Conservation (phyloP, 2,329 filamentous ascomycete species). For the Fusarium cyanostomum region DNA sequence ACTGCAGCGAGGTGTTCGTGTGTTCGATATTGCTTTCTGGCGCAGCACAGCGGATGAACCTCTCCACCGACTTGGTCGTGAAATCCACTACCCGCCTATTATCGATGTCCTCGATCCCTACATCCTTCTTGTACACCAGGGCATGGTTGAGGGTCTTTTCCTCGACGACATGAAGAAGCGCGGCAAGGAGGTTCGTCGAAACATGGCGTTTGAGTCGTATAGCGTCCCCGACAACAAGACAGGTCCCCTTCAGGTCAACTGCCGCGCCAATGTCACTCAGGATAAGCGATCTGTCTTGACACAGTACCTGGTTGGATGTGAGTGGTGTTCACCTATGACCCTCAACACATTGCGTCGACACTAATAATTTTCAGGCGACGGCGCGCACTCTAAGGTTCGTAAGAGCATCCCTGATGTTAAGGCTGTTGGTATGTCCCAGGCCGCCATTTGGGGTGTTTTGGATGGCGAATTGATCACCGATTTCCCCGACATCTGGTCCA, state of each 20-base stretch:
- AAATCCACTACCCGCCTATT: constrained; percentile 73
- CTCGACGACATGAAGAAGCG: constrained; percentile 74
- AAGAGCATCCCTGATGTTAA: constrained; percentile 68
- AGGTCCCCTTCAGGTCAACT: constrained; percentile 61
- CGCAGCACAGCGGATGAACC: constrained; percentile 60
- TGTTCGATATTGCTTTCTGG: constrained; percentile 82
- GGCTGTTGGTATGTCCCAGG: constrained; percentile 64
- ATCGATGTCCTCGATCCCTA: constrained; percentile 67
- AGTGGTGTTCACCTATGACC: constrained; percentile 35
- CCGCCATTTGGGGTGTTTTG: constrained; percentile 73
- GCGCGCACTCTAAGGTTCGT: constrained; percentile 75
- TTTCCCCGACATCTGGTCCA: constrained; percentile 80
- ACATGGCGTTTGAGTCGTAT: constrained; percentile 70
- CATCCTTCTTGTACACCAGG: constrained; percentile 73
- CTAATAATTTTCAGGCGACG: constrained; percentile 61
- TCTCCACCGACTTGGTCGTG: constrained; percentile 69
- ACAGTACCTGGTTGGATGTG: constrained; percentile 74
- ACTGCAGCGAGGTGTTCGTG: constrained; percentile 71
- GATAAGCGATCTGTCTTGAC: constrained; percentile 62
- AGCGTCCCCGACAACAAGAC: constrained; percentile 54
- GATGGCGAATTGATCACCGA: constrained; percentile 76
- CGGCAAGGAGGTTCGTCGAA: constrained; percentile 70
- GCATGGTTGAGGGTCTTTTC: constrained; percentile 77
- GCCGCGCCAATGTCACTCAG: constrained; percentile 61
- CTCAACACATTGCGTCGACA: background rate